These are phyloP conservation scores for Fusarium sp. DNA, from an alignment of 2,329 filamentous ascomycete genomes.

Conservation along the genomic window DNA sequence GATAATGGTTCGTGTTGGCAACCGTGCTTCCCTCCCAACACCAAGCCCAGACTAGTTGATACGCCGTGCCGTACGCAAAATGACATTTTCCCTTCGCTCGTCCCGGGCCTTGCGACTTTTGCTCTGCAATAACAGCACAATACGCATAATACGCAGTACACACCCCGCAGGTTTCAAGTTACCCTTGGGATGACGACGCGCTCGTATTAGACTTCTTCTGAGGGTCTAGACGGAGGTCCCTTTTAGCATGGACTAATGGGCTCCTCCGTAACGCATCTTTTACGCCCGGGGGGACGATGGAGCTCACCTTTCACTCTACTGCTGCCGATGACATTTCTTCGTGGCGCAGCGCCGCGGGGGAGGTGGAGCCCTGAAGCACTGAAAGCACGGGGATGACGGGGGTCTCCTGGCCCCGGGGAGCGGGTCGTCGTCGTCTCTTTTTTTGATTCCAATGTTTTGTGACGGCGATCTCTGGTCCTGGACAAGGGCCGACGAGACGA, in stretches of 20 bases:
- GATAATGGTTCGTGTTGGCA: conserved; percentile 5
- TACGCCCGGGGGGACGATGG: neutral
- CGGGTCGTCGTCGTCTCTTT: neutral
- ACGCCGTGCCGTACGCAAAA: neutral
- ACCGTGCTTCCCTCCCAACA: neutral
- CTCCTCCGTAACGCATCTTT: conserved; percentile 9
- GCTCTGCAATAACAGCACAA: neutral
- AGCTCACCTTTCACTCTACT: conserved; percentile 6
- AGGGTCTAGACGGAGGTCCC: conserved; percentile 17
- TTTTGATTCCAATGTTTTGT: conserved; percentile 8
- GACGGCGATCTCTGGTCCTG: conserved; percentile 18
- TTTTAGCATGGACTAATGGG: neutral
- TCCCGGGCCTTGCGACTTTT: neutral
- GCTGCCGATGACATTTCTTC: conserved; percentile 31
- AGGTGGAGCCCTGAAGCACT: conserved; percentile 31
- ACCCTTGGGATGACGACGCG: conserved; percentile 4
- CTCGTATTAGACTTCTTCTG: neutral
- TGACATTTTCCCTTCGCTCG: neutral
- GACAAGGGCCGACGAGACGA: no score
- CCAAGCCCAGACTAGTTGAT: neutral
- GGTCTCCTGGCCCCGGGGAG: conserved; percentile 9
- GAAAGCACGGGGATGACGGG: conserved; percentile 20
- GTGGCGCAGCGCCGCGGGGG: conserved; percentile 39
- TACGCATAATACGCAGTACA: neutral
- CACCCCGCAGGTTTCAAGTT: neutral